Percentiles rank a stretch among this genome's conserved stretches.
These are phyloP conservation scores for Mycena vitilis DNA, from an alignment of 768 basidiomycete genomes.

Conservation along the genomic window DNA sequence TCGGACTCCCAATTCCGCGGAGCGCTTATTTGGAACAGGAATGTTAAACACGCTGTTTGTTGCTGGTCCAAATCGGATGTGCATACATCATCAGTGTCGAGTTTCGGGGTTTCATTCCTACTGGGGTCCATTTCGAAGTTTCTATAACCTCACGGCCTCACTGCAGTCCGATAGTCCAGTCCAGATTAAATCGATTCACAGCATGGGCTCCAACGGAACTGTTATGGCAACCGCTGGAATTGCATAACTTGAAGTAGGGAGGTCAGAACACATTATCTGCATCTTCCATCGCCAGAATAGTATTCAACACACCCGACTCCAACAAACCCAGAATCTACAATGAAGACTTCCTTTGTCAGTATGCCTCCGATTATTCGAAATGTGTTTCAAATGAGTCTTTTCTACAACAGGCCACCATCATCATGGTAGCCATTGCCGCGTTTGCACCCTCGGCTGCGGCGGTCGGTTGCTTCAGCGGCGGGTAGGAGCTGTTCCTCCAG, in stretches of 20 bases:
- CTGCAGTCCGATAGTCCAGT: not conserved
- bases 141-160: no score
- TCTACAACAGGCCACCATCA: not conserved
- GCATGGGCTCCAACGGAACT: not conserved
- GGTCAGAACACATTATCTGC: not conserved
- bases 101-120: no score
- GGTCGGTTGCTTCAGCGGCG: constrained; percentile 10
- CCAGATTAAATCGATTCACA: not conserved
- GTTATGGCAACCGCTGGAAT: not conserved
- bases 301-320: not conserved
- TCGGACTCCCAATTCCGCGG: no score
- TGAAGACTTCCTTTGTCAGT: not conserved
- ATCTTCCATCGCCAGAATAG: not conserved
- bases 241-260: not conserved
- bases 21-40: no score
- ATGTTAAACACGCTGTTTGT: no score
- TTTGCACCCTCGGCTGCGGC: constrained; percentile 9
- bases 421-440: constrained; percentile 1
- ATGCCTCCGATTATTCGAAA: not conserved
- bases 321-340: not conserved
- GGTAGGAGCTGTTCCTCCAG: not conserved
- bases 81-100: no score
- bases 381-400: not conserved
- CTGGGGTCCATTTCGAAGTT: no score
- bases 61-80: no score